Conservation (phyloP, 352 stramenopile species). For the Globisporangium solare region DNA sequence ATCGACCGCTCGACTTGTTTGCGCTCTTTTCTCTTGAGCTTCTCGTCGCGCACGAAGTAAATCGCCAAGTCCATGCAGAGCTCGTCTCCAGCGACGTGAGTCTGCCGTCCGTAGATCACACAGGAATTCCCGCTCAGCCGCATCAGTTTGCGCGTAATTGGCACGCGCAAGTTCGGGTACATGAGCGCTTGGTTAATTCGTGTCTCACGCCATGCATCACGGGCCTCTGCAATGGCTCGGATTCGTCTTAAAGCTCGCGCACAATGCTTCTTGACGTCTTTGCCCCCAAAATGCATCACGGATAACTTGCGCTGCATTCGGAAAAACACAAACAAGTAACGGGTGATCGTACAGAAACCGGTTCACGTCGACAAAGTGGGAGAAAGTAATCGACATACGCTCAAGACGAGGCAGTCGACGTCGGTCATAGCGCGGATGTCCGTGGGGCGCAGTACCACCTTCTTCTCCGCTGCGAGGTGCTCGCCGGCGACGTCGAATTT, state of each 20-base stretch:
- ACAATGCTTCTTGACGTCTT: constrained; percentile 63
- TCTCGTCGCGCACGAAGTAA: constrained; percentile 69
- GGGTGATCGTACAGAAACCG: no score
- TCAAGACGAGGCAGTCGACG: constrained; percentile 71
- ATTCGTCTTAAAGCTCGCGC: constrained; percentile 37
- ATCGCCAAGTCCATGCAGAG: constrained; percentile 71
- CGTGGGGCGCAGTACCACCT: constrained; percentile 54
- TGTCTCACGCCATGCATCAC: constrained; percentile 71
- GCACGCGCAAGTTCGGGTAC: constrained; percentile 64
- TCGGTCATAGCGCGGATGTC: constrained; percentile 72
- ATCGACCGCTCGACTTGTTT: constrained; percentile 29
- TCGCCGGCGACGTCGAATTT: constrained; percentile 82
- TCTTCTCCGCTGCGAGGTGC: constrained; percentile 72
- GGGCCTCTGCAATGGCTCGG: constrained; percentile 41
- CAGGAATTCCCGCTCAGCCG: constrained; percentile 74
- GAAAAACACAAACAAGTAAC: not conserved
- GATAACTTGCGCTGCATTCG: constrained; percentile 62
- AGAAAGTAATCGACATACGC: constrained; percentile 25
- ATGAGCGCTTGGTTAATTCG: constrained; percentile 62
- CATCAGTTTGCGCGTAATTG: constrained; percentile 83
- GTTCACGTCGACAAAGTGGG: not conserved
- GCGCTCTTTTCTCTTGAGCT: constrained; percentile 41
- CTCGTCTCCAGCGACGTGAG: constrained; percentile 70
- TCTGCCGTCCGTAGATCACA: constrained; percentile 64
- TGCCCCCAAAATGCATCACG: constrained; percentile 56